phyloP scores from a whole-genome alignment of 1,139 yeast species.

The Hanseniaspora sp. region DNA sequence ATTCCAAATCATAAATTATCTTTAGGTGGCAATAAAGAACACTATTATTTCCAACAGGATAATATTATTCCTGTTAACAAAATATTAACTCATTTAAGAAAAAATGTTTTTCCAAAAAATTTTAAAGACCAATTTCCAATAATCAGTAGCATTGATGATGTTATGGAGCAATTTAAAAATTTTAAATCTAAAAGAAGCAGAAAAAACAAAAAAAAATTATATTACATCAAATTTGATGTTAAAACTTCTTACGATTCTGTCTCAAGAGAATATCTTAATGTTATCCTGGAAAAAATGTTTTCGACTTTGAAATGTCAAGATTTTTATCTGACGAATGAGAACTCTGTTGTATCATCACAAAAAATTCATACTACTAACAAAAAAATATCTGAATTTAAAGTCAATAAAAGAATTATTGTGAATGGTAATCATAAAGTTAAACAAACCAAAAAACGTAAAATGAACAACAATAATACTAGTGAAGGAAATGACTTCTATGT shows the following conservation, averaged over 20 bases:
- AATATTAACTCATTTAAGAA: slow-evolving; percentile 8
- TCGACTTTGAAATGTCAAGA: slow-evolving; percentile 20
- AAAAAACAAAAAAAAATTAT: slow-evolving; percentile 36
- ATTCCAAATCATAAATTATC: slow-evolving; percentile 33
- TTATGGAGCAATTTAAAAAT: slow-evolving; percentile 27
- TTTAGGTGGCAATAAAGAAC: slow-evolving; percentile 1
- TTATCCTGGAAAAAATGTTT: slow-evolving; percentile 22
- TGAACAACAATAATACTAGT: not conserved
- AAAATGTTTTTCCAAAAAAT: slow-evolving; percentile 20
- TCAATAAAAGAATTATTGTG: not conserved
- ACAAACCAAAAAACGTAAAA: not conserved
- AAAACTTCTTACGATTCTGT: slow-evolving; percentile 69
- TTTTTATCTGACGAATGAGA: slow-evolving; percentile 20
- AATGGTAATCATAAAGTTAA: not conserved
- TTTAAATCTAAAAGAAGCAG: slow-evolving; percentile 26
- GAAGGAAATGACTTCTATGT: not conserved
- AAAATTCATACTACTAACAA: slow-evolving; percentile 20
- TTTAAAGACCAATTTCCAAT: slow-evolving; percentile 17
- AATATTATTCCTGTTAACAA: slow-evolving; percentile 14
- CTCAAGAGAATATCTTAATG: slow-evolving; percentile 40
- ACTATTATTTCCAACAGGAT: slow-evolving; percentile 15
- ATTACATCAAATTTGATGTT: slow-evolving; percentile 64
- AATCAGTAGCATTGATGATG: slow-evolving; percentile 19
- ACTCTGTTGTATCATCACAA: slow-evolving; percentile 18
- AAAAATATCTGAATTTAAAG: slow-evolving; percentile 23